Base-by-base conservation (phyloP, 176 grass and related monocot species). In the Ampelocalamus luodianensis region DNA sequence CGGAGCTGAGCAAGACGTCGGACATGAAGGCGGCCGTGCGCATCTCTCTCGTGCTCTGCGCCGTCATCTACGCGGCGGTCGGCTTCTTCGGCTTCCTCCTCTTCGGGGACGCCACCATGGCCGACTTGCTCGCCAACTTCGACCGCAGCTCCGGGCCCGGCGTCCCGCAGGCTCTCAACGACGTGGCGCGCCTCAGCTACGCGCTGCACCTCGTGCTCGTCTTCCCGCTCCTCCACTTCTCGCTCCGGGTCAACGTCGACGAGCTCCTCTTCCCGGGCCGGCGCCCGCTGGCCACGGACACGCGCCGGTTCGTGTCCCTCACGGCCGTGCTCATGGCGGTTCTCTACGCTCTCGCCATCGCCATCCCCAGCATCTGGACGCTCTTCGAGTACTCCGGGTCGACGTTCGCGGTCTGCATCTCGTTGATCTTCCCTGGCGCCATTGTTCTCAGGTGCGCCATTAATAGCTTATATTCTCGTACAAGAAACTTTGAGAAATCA, bases 41-140 rank as follows among this genome's bases (percentile, higher is more conserved):
- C 54, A 38, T 98, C 68, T 98, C 96, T 24, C 74, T 95, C 1
- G 69, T 88, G 60, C 83, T 98, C 37, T 98, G 96, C 87, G 74
- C 91, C 12, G 38, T 23, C 83, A 93, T 98, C 77, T 98, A 98
- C 83, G 85, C 83, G 5, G 88, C 88, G 42, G 90, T 95, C 11
- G 96, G 96, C 4, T 95, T 98, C 88, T 89, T 92, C 69, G 93
- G 96, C 29, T 94, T 86, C 79, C 91, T 98, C 68, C 93, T 98
- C 29, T 98, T 98, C 82, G 96, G 96, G 20, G 90, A 95, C 55
- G 84, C 80, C 42, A 98, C 96, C 32, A 98, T 95, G 96, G 68
- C 83, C 55, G 93, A 98, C 86, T 81, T 95, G 43, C 96, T 98
- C 80, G 91, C 93, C 79, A 98, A 98, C 82, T 98, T 95, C 83